phyloP scores from a whole-genome alignment of 805 yeast genomes.

The Starmera amethionina region DNA sequence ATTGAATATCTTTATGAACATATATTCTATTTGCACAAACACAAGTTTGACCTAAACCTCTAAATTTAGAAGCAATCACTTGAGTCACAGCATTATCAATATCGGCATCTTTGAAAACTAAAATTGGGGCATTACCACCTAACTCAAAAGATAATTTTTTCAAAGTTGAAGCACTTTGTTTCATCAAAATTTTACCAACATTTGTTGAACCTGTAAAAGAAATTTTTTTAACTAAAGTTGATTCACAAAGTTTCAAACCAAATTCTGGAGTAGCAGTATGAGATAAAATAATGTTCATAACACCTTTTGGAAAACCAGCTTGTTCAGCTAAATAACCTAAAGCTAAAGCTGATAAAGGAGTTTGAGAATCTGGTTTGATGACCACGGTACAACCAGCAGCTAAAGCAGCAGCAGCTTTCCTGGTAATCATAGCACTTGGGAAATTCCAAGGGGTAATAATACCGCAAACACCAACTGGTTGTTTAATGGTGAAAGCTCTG shows the following conservation, averaged over 20 bases:
- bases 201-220: constrained; percentile 59
- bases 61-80: constrained; percentile 45
- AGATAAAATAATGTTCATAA: constrained; percentile 40
- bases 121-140: constrained; percentile 61
- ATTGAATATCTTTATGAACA: constrained; percentile 41
- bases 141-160: constrained; percentile 54
- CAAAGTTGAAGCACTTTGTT: constrained; percentile 44
- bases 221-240: constrained; percentile 40
- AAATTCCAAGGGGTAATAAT: constrained; percentile 60
- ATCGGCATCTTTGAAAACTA: constrained; percentile 52
- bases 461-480: constrained; percentile 58
- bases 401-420: constrained; percentile 55
- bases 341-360: constrained; percentile 53
- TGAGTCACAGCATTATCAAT: constrained; percentile 44
- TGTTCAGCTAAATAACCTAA: constrained; percentile 42
- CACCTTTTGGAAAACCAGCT: constrained; percentile 56
- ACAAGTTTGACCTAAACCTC: constrained; percentile 59
- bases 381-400: constrained; percentile 59
- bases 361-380: constrained; percentile 51
- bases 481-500: constrained; percentile 43
- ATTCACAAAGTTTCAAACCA: constrained; percentile 41
- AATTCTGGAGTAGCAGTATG: constrained; percentile 40
- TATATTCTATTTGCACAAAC: constrained; percentile 53
- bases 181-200: constrained; percentile 52
- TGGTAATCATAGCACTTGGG: constrained; percentile 58